Evolutionary conservation across 768 basidiomycete genomes (phyloP), one percentile per base, ranked within the genome.

Genomic region (Hebeloma cylindrosporum): DNA sequence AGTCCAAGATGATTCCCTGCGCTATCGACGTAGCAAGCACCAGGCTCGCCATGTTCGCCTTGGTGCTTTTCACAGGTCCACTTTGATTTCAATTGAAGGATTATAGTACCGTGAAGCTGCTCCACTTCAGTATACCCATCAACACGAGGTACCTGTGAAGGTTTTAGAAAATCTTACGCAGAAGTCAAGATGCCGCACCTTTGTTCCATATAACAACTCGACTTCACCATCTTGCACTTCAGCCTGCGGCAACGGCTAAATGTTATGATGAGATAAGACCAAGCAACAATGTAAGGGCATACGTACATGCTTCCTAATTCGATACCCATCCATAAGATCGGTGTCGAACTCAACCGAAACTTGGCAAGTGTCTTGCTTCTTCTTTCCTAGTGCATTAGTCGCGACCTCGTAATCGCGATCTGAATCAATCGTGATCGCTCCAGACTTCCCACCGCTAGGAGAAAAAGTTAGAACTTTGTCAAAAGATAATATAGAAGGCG

Each of bases 31-130:
- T 42, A 55, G 33, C 53, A 55, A 25, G 44, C 27, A 13, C 50
- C 53, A 4, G 34, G 26, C 14, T 52, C 50, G 7, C 50, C 43
- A 36, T 55, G 47, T 23, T 55, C 51, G 14, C 51, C 51, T 20
- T 43, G 44, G 33, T 55, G 53, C 11, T 34, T 38, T 22, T 52
- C 23, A 22, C 53, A 55, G 22, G 47, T 42, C 46, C 51, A 55
- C 14, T 52, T 38, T 28, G 36, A 25, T 43, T 55, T 55, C 39
- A 55, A 36, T 40, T 55, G 34, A 2, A 49, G 26, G 22, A 55
- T 43, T 5, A 48, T 32, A 14, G 16, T 9, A 1, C 50, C 50
- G 16, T 55, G 37, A 22, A 51, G 43, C 26, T 48, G 47, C 3
- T 29, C 28, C 3, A 20, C 8, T 6, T 51, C 50, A 26, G n/a